Percentiles rank a stretch among this genome's conserved stretches.
Evolutionary conservation across 768 basidiomycete genomes (phyloP).

Genomic region (Hericium erinaceus): DNA sequence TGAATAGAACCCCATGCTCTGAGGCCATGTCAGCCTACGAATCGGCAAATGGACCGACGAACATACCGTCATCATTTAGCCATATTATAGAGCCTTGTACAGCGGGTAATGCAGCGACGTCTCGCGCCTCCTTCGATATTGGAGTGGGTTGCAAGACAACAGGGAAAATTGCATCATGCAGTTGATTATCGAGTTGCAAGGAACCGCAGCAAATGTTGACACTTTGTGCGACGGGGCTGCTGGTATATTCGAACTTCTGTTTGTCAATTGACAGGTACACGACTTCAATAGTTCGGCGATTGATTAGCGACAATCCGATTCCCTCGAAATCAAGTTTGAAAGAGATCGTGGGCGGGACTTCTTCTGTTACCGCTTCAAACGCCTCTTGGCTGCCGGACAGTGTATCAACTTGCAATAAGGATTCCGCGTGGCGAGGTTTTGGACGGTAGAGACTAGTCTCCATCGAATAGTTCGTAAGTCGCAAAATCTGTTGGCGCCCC

Average conservation of each 20-base stretch:
- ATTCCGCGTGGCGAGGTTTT: constrained; percentile 35
- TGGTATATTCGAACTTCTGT: constrained; percentile 77
- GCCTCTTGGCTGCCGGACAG: constrained; percentile 59
- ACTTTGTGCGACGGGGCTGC: constrained; percentile 71
- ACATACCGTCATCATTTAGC: constrained; percentile 83
- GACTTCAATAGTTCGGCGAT: constrained; percentile 80
- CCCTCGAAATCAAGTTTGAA: constrained; percentile 77
- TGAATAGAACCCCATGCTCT: constrained; percentile 98
- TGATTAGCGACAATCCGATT: constrained; percentile 86
- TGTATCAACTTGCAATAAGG: constrained; percentile 58
- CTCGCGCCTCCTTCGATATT: constrained; percentile 63
- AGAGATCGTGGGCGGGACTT: constrained; percentile 54
- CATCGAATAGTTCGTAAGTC: constrained; percentile 80
- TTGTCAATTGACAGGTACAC: constrained; percentile 75
- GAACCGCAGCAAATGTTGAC: constrained; percentile 75
- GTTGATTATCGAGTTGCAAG: constrained; percentile 93
- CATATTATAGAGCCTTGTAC: constrained; percentile 83
- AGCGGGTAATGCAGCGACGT: constrained; percentile 77
- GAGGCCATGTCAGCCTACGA: constrained; percentile 1
- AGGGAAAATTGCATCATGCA: constrained; percentile 92
- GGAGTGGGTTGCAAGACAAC: constrained; percentile 93
- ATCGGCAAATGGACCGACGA: too few relatives aligned
- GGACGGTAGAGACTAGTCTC: constrained; percentile 86
- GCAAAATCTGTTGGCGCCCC: constrained; percentile 72
- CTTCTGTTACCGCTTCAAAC: constrained; percentile 80